Evolutionary conservation across 805 yeast species (phyloP).

Genomic region (Cyberlindnera meyerae): DNA sequence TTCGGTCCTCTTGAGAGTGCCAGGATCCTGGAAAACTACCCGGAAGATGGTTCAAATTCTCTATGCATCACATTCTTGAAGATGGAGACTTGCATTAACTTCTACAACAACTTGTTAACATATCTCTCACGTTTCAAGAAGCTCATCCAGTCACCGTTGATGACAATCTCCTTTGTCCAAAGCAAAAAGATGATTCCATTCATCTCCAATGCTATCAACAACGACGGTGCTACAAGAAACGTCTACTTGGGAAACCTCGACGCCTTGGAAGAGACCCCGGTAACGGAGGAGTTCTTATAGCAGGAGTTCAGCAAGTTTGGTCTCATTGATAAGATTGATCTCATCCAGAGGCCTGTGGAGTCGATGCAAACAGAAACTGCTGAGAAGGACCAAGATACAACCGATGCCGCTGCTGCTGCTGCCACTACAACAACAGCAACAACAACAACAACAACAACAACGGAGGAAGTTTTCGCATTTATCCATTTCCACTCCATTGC

Average conservation of each 20-base stretch:
- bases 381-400: slow-evolving; percentile 40
- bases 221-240: slow-evolving; percentile 90
- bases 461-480: slow-evolving; percentile 59
- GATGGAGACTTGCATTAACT: slow-evolving; percentile 31
- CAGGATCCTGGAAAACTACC: slow-evolving; percentile 32
- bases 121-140: slow-evolving; percentile 32
- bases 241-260: slow-evolving; percentile 79
- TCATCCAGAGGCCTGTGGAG: slow-evolving; percentile 27
- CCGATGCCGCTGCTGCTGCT: no score
- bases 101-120: slow-evolving; percentile 34
- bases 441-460: no score
- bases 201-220: slow-evolving; percentile 44
- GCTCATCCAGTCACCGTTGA: slow-evolving; percentile 34
- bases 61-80: slow-evolving; percentile 25
- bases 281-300: slow-evolving; percentile 38
- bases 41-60: slow-evolving; percentile 23
- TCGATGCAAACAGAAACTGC: slow-evolving; percentile 34
- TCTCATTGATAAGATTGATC: slow-evolving; percentile 58
- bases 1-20: slow-evolving; percentile 62
- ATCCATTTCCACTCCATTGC: slow-evolving; percentile 82
- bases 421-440: no score
- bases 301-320: slow-evolving; percentile 53
- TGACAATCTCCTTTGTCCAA: slow-evolving; percentile 32
- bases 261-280: slow-evolving; percentile 35
- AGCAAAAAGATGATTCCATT: slow-evolving; percentile 26